Percentiles rank a stretch among this genome's conserved stretches.
Evolutionary conservation across 345 rosid genomes (phyloP).

Genomic region (Eutrema heterophyllum): DNA sequence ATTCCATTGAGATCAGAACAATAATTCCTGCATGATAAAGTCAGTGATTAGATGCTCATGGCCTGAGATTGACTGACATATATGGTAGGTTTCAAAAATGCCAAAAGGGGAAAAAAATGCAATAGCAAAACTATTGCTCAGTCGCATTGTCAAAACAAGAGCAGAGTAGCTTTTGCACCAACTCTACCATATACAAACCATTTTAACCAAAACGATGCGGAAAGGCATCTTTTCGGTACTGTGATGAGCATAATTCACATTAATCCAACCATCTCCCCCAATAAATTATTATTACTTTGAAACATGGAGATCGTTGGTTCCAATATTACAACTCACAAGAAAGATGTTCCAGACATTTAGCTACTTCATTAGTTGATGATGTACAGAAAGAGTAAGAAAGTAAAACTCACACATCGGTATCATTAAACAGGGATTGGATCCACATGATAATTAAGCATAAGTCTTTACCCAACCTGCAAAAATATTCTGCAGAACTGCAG

Average conservation of each 20-base stretch:
- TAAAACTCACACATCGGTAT: slow-evolving; percentile 9
- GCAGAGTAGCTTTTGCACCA: slow-evolving; percentile 4
- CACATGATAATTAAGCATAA: not conserved
- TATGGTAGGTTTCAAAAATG: slow-evolving; percentile 9
- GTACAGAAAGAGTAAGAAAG: not conserved
- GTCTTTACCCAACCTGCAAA: slow-evolving; percentile 14
- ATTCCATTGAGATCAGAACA: slow-evolving; percentile 32
- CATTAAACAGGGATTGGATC: not conserved
- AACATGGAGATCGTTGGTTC: not conserved
- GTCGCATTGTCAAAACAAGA: slow-evolving; percentile 1
- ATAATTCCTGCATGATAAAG: slow-evolving; percentile 11
- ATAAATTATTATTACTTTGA: not conserved
- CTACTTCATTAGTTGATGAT: slow-evolving; percentile 1
- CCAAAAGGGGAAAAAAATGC: slow-evolving; percentile 19
- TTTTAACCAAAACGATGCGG: not conserved
- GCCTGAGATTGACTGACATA: slow-evolving; percentile 14
- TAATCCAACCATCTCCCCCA: not conserved
- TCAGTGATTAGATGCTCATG: slow-evolving; percentile 23
- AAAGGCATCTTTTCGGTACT: not conserved
- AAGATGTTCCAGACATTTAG: not conserved
- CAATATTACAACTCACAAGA: not conserved
- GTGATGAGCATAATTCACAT: not conserved
- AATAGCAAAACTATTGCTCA: not conserved
- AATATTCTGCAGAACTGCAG: not conserved
- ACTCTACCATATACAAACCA: not conserved